Conservation (phyloP, 495 filamentous ascomycete species). For the Trichocladium antarcticum region DNA sequence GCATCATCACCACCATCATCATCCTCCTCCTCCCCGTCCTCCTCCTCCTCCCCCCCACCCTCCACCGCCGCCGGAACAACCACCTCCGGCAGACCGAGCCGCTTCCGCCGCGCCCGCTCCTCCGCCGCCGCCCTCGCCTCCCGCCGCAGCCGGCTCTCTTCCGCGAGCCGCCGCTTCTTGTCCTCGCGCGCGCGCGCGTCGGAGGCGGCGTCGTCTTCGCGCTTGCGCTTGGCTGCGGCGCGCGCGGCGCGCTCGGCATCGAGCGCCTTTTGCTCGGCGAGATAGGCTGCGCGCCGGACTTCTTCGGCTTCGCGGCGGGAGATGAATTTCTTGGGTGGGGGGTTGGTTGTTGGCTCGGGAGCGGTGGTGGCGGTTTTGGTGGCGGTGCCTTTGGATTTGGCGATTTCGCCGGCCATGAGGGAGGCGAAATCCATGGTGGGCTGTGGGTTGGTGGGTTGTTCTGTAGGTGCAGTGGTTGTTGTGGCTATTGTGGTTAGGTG, state of each 20-base stretch:
- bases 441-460: conserved; percentile 5
- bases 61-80: conserved; percentile 23
- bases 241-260: conserved; percentile 57
- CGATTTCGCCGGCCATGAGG: conserved; percentile 81
- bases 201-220: conserved; percentile 74
- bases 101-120: conserved; percentile 37
- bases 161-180: conserved; percentile 67
- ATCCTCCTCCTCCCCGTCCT: conserved; percentile 30
- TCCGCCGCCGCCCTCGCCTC: conserved; percentile 58
- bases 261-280: conserved; percentile 60
- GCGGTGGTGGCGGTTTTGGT: conserved; percentile 9
- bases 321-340: conserved; percentile 56
- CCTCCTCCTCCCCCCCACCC: conserved; percentile 7
- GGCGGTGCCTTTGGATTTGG: conserved; percentile 68
- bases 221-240: conserved; percentile 65
- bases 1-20: conserved; percentile 38
- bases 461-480: too few species aligned
- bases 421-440: conserved; percentile 82
- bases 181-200: conserved; percentile 59
- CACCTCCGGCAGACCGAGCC: conserved; percentile 60
- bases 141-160: conserved; percentile 58
- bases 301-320: conserved; percentile 81
- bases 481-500: too few species aligned
- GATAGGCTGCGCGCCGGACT: conserved; percentile 68
- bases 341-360: conserved; percentile 14